These are phyloP conservation scores for Calycina herbarum DNA, from an alignment of 2,329 filamentous ascomycete genomes.

Conservation along the genomic window DNA sequence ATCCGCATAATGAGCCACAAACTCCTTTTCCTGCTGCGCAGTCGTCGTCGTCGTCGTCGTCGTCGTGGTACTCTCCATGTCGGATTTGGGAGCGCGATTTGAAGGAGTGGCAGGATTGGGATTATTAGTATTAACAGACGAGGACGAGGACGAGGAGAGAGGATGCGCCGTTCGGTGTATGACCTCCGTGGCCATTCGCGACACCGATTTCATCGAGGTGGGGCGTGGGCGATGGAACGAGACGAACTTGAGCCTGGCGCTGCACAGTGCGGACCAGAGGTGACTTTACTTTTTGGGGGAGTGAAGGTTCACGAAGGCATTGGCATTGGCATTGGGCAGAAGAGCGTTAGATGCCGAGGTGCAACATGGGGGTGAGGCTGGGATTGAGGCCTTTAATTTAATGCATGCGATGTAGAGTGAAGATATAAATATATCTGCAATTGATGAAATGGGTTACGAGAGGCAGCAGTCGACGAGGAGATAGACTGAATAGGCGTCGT, in stretches of 20 bases:
- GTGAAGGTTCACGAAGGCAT: constrained; percentile 9
- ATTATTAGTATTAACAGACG: not conserved
- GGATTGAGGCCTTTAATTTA: not conserved
- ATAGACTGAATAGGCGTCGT: too few species aligned
- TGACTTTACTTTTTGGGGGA: not conserved
- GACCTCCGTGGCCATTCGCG: constrained; percentile 12
- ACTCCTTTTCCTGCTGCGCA: constrained; percentile 32
- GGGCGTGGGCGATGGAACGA: not conserved
- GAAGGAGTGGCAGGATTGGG: not conserved
- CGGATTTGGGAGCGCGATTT: not conserved
- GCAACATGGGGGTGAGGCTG: not conserved
- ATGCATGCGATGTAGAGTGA: not conserved
- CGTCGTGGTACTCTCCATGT: not conserved
- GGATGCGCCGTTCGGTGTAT: constrained; percentile 8
- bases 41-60: constrained; percentile 7
- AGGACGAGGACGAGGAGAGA: not conserved
- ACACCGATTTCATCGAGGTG: constrained; percentile 13
- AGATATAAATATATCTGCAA: too few species aligned
- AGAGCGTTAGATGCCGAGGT: not conserved
- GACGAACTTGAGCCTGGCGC: constrained; percentile 2
- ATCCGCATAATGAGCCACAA: constrained; percentile 31
- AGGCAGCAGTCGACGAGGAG: too few species aligned
- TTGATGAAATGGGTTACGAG: too few species aligned
- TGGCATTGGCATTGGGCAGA: constrained; percentile 9
- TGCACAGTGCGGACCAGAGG: constrained; percentile 7